Base-by-base conservation (phyloP, 352 stramenopile species). In the Globisporangium spinosum region DNA sequence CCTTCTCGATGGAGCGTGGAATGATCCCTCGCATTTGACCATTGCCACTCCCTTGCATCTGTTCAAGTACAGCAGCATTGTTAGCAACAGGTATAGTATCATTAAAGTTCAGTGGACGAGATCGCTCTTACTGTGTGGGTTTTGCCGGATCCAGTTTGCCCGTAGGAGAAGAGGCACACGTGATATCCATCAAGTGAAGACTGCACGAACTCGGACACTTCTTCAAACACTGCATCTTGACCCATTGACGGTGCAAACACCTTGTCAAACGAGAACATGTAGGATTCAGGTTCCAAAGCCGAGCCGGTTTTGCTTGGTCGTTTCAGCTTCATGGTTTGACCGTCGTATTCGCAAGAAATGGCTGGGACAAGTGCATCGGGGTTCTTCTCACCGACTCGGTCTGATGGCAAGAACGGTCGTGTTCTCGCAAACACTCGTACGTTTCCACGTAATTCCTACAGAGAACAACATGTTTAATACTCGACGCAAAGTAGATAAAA, bases 141-240 rank as follows among this genome's bases (percentile, higher is more conserved):
- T 77, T 98, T 98, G n/a, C 93, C 93, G 0, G 83, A 95, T 7
- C 93, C 93, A 35, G 93, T 98, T 70, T 98, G 94, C 6, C 97
- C 97, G 74, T 98, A 99, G 1, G 88, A 97, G 73, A 99, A 98
- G 13, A 98, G 72, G 45, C 96, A 99, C 25, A 99, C 96, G 63
- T 99, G 92, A 70, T 98, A 99, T 1, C 97, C 97, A 71, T 99
- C 96, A 6, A 99, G 81, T 13, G 97, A 96, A 58, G 88, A 98
- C 75, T 99, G 97, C 6, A 99, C 96, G 72, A 99, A 99, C 74
- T 98, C 92, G 2, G 89, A 96, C 0, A 99, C 97, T 79, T 99
- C 95, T 56, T 97, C 83, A 77, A 99, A 99, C 1, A 99, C 90
- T 32, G 89, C 72, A 62, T 98, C 95, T 79, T 99, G 98, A 5